Percentiles rank a stretch among this genome's conserved stretches.
Conservation (phyloP, 2,329 filamentous ascomycete genomes). For the Botryotinia calthae region DNA sequence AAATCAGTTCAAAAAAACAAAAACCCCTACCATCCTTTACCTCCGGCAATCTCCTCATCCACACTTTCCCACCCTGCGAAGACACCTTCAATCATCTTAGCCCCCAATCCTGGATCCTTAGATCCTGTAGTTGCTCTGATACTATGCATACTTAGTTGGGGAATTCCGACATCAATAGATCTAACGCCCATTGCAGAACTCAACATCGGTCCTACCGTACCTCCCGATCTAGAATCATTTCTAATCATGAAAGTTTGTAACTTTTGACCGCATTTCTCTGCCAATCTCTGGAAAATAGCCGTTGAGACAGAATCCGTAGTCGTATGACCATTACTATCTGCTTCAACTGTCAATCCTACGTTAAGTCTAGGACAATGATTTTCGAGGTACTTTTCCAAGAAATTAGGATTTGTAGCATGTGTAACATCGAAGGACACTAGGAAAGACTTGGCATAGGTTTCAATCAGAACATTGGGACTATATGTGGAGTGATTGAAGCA, state of each 20-base stretch:
- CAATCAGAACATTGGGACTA: slow-evolving; percentile 64
- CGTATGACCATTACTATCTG: slow-evolving; percentile 92
- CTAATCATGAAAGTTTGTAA: slow-evolving; percentile 92
- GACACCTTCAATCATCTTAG: slow-evolving; percentile 86
- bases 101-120: slow-evolving; percentile 82
- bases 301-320: slow-evolving; percentile 88
- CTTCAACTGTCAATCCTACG: slow-evolving; percentile 75
- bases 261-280: slow-evolving; percentile 66
- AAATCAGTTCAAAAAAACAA: not conserved
- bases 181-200: slow-evolving; percentile 77
- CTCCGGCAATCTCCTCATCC: slow-evolving; percentile 67
- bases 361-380: slow-evolving; percentile 87
- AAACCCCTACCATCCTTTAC: slow-evolving; percentile 32
- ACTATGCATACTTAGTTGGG: slow-evolving; percentile 91
- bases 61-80: slow-evolving; percentile 82
- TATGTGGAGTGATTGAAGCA: slow-evolving; percentile 48
- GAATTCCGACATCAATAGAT: slow-evolving; percentile 82
- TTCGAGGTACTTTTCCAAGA: slow-evolving; percentile 76
- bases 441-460: slow-evolving; percentile 90
- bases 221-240: slow-evolving; percentile 85
- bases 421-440: slow-evolving; percentile 89
- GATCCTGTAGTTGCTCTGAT: slow-evolving; percentile 85
- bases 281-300: slow-evolving; percentile 74
- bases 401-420: slow-evolving; percentile 94
- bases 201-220: slow-evolving; percentile 92